Percentiles rank a stretch among this genome's conserved stretches.
phyloP scores from a whole-genome alignment of 2,329 filamentous ascomycete species.

The Diaporthe aspalathi region DNA sequence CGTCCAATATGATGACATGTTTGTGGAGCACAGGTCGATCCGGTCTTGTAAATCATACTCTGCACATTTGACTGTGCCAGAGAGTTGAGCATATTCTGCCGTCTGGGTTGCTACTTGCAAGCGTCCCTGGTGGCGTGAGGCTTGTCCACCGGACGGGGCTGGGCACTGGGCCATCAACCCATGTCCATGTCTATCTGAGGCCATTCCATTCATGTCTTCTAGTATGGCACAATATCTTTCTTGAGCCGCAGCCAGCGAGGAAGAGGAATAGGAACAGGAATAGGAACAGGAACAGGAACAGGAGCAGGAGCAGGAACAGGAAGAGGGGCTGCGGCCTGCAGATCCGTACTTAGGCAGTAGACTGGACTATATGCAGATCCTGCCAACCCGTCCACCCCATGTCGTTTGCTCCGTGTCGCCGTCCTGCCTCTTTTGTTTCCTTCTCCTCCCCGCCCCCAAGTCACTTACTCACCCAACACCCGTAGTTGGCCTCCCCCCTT shows the following conservation, averaged over 20 bases:
- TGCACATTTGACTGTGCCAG: no score
- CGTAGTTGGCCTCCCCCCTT: background rate
- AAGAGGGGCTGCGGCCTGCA: constrained; percentile 20
- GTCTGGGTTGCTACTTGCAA: no score
- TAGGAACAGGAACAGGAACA: no score
- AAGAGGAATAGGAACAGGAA: no score
- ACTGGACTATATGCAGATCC: constrained; percentile 15
- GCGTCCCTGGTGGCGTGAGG: background rate
- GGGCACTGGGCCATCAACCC: constrained; percentile 5
- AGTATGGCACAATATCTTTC: no score
- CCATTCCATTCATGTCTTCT: constrained; percentile 1
- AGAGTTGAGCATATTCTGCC: no score
- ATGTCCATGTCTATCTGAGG: constrained; percentile 6
- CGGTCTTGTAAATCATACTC: no score
- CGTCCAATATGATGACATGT: background rate
- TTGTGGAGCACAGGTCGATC: background rate
- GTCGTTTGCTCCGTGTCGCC: background rate
- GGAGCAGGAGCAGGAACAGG: background rate
- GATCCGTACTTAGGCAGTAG: no score
- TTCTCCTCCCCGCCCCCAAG: background rate
- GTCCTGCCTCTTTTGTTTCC: background rate
- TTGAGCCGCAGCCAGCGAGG: background rate
- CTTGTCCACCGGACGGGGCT: background rate
- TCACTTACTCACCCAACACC: background rate
- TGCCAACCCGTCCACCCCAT: background rate